Base-by-base conservation (phyloP, 2,329 filamentous ascomycete genomes). In the Apiospora sp. region DNA sequence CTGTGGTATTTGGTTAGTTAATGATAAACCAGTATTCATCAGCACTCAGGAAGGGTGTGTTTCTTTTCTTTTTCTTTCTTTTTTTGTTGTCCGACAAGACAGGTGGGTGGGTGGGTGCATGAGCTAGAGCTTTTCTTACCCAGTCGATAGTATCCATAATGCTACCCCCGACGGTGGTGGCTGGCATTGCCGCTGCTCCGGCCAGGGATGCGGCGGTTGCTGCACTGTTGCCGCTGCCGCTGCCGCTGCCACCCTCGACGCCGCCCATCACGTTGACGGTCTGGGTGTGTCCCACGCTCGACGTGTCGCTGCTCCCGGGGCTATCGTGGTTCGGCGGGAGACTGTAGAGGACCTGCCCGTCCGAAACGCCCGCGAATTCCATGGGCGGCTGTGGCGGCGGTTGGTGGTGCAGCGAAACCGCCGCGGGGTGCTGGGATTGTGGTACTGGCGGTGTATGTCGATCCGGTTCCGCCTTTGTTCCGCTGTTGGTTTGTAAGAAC, bases 81-180 rank as follows among this genome's bases (percentile, higher is more conserved):
- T 30, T 30, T 7, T 41, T 41, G 1, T 41, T 10, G 10, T 41
- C 5, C 37, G 37, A 41, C 37, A 41, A 8, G 10, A 10, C 8
- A 41, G 1, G 37, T 41, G 10, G 7, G 7, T 10, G 37, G 37
- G 37, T 41, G 7, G 37, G 10, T 1, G 37, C 8, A 41, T 41
- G 37, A 41, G 37, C 37, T 5, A 41, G 37, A 44, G n/a, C 37
- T 2, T n/a, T 70, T n/a, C 43, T 70, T 48, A 70, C 68, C 43
- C 43, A 48, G 49, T 49, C 68, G 27, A 70, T 49, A 81, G 92
- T 91, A 91, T 91, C 93, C 76, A 93, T 90, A 75, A 93, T 89
- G 72, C 89, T 88, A 54, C 90, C 82, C 81, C 86, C 84, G 49
- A 83, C 76, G 74, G 81, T 81, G 13, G 58, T n/a, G 34, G 30